phyloP scores from a whole-genome alignment of 116 monocot species.

The Trichopus zeylanicus region DNA sequence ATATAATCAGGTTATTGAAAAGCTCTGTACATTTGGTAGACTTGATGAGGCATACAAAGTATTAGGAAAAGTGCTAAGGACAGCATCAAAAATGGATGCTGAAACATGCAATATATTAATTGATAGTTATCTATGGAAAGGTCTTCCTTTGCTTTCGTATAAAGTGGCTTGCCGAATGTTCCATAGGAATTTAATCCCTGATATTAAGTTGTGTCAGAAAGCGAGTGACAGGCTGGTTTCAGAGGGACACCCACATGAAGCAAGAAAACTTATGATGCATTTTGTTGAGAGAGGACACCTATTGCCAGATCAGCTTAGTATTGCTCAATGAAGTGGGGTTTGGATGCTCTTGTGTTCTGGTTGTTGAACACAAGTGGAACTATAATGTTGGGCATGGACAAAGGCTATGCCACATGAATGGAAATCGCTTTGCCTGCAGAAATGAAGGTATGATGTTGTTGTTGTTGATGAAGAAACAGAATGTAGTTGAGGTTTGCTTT shows the following conservation, averaged over 20 bases:
- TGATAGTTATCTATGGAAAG: slow-evolving; percentile 44
- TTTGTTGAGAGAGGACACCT: slow-evolving; percentile 71
- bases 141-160: slow-evolving; percentile 51
- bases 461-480: too few relatives aligned
- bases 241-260: slow-evolving; percentile 35
- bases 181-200: slow-evolving; percentile 71
- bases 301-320: too few relatives aligned
- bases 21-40: slow-evolving; percentile 68
- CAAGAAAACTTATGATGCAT: slow-evolving; percentile 44
- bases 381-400: too few relatives aligned
- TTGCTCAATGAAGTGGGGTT: too few relatives aligned
- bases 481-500: too few relatives aligned
- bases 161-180: slow-evolving; percentile 82
- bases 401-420: too few relatives aligned
- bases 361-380: too few relatives aligned
- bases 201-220: slow-evolving; percentile 53
- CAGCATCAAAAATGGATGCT: slow-evolving; percentile 64
- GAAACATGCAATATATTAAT: slow-evolving; percentile 62
- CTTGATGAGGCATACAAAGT: slow-evolving; percentile 72
- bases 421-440: too few relatives aligned
- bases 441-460: too few relatives aligned
- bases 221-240: slow-evolving; percentile 37
- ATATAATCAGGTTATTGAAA: slow-evolving; percentile 80
- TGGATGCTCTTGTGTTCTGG: too few relatives aligned
- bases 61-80: slow-evolving; percentile 67